phyloP scores from a whole-genome alignment of 1,139 yeast genomes.

The Ogataea hybrid region DNA sequence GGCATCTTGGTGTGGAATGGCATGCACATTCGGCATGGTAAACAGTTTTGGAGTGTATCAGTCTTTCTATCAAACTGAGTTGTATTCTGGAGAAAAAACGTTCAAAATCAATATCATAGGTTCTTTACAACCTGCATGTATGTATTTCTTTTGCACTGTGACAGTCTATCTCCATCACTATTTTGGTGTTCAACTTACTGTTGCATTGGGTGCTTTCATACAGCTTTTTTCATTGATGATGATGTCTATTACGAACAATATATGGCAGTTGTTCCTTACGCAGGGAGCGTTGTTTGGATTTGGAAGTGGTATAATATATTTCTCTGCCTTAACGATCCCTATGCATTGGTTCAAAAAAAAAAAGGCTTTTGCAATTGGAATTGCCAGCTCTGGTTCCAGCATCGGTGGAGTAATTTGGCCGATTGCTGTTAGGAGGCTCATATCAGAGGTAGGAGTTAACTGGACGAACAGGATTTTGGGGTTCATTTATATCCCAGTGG shows the following conservation, averaged over 20 bases:
- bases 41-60: constrained; percentile 49
- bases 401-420: constrained; percentile 5
- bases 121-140: constrained; percentile 22
- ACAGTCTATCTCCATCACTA: constrained; percentile 35
- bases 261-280: constrained; percentile 4
- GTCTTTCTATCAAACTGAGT: constrained; percentile 35
- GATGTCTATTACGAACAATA: neutral
- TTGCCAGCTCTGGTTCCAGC: constrained; percentile 2
- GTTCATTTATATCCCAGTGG: neutral
- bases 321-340: constrained; percentile 1
- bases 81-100: constrained; percentile 13
- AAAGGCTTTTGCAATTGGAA: neutral
- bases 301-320: constrained; percentile 2
- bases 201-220: constrained; percentile 38
- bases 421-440: constrained; percentile 1
- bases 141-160: constrained; percentile 37
- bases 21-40: constrained; percentile 48
- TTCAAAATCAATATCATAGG: constrained; percentile 20
- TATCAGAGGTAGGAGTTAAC: neutral
- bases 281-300: constrained; percentile 4
- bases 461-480: neutral
- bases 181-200: constrained; percentile 36
- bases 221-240: constrained; percentile 43
- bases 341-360: neutral
- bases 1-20: constrained; percentile 38